Evolutionary conservation across 768 basidiomycete genomes (phyloP).

Genomic region (Lanmaoa rubissima): DNA sequence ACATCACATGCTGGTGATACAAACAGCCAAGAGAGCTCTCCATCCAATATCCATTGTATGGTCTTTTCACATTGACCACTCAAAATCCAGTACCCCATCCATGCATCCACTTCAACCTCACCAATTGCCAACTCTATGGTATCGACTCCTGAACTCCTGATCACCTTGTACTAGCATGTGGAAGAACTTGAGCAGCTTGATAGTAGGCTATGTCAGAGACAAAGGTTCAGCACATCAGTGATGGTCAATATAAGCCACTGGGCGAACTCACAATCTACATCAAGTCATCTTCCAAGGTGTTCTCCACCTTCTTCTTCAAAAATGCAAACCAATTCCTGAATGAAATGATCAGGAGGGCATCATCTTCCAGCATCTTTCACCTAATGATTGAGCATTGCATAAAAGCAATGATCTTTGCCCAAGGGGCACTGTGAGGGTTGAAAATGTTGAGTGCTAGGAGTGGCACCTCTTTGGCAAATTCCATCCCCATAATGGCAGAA

Average conservation of each 20-base stretch:
- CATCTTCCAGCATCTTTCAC: slow-evolving; percentile 1
- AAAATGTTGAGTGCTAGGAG: slow-evolving; percentile 36
- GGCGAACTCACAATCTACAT: slow-evolving; percentile 30
- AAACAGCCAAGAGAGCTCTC: background rate
- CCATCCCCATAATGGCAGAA: slow-evolving; percentile 30
- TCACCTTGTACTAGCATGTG: slow-evolving; percentile 23
- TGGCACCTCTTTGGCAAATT: slow-evolving; percentile 13
- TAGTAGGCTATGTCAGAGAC: slow-evolving; percentile 29
- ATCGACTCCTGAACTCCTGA: background rate
- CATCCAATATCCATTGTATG: background rate
- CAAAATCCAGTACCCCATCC: slow-evolving; percentile 26
- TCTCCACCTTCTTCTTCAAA: slow-evolving; percentile 22
- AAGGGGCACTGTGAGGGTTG: slow-evolving; percentile 37
- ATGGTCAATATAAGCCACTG: too few relatives aligned
- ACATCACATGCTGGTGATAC: background rate
- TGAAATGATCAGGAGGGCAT: slow-evolving; percentile 31
- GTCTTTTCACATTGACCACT: background rate
- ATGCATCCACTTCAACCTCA: slow-evolving; percentile 20
- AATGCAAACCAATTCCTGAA: slow-evolving; percentile 35
- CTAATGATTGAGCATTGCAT: slow-evolving; percentile 21
- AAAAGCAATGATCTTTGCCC: slow-evolving; percentile 30
- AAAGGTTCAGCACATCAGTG: background rate
- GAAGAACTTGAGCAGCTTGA: slow-evolving; percentile 37
- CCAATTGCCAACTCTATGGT: slow-evolving; percentile 20
- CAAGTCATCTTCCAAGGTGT: slow-evolving; percentile 27